Conservation (phyloP, 2,329 filamentous ascomycete genomes). For the Allantophomopsis cytisporea region DNA sequence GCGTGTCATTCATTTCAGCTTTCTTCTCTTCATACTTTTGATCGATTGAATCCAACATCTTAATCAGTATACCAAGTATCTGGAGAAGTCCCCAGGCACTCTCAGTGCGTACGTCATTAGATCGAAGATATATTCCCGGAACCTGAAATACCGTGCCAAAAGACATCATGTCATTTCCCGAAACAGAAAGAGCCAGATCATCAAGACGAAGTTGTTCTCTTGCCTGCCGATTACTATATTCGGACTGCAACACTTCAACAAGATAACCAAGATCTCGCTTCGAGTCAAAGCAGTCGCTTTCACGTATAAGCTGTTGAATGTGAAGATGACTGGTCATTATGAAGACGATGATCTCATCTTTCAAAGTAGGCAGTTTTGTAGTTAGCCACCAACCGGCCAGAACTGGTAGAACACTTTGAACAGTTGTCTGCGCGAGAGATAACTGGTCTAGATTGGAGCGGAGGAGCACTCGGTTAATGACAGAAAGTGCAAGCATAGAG, state of each 20-base stretch:
- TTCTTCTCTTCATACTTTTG: too few species aligned
- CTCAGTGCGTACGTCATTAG: constrained; percentile 39
- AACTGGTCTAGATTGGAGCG: constrained; percentile 56
- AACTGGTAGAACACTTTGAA: constrained; percentile 49
- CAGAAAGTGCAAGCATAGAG: constrained; percentile 47
- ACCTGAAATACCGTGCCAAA: constrained; percentile 25
- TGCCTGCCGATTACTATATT: constrained; percentile 62
- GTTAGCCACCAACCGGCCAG: constrained; percentile 50
- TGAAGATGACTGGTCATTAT: constrained; percentile 54
- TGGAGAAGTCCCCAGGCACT: constrained; percentile 47
- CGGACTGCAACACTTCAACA: constrained; percentile 55
- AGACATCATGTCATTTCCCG: constrained; percentile 11
- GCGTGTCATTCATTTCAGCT: too few species aligned
- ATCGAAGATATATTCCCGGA: constrained; percentile 36
- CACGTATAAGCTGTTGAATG: constrained; percentile 39
- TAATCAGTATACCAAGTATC: constrained; percentile 35
- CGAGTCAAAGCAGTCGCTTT: constrained; percentile 20
- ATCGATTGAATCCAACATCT: too few species aligned
- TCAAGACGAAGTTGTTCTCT: constrained; percentile 65
- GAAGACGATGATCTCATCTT: constrained; percentile 66
- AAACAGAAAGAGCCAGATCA: constrained; percentile 42
- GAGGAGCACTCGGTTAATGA: constrained; percentile 58
- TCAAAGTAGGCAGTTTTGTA: constrained; percentile 45
- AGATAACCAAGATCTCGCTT: constrained; percentile 44
- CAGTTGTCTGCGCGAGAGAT: constrained; percentile 42